Evolutionary conservation across 768 basidiomycete genomes (phyloP), one percentile per base, ranked within the genome.

Genomic region (Russula dissimulans): DNA sequence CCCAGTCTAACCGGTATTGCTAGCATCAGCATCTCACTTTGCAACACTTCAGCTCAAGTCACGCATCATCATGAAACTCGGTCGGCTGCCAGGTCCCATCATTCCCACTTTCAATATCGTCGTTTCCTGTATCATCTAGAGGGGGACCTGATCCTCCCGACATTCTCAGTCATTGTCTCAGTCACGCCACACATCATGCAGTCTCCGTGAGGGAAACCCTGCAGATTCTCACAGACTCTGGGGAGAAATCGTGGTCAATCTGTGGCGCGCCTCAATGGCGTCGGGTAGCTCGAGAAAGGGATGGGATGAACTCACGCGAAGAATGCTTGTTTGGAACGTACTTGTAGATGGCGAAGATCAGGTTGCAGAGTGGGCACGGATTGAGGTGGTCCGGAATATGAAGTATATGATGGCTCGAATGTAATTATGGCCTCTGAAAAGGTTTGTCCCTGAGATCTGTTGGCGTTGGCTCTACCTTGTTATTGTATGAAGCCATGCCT

Each of bases 361-460:
- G 26, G 67, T 77, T 1, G 79, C 79, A 5, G 82, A 85, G 62
- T 87, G 85, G 85, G 79, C 75, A n/a, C 73, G 85, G 46, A 71
- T 59, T 36, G 69, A 76, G 55, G 74, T 70, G 17, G 60, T 76
- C 22, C 47, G 51, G 17, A 69, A 64, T 59, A 22, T 69, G 39
- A 49, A 49, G 17, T 69, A 64, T 59, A 22, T 69, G 39, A 49
- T 39, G 22, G 52, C 9, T 61, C 22, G n/a, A 52, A 29, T 6
- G 26, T 60, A 49, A 18, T 54, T 26, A 26, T 26, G 22, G n/a
- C n/a, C n/a, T n/a, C n/a, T n/a, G n/a, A n/a, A n/a, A n/a, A n/a
- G n/a, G n/a, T n/a, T n/a, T n/a, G n/a, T n/a, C n/a, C n/a, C n/a
- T n/a, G n/a, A n/a, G n/a, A n/a, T n/a, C n/a, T n/a, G n/a, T n/a